A percentile compares a stretch with the other conserved stretches of the same genome.
Evolutionary conservation across 768 basidiomycete species (phyloP).

Genomic region (Cystofilobasidium bisporidii): DNA sequence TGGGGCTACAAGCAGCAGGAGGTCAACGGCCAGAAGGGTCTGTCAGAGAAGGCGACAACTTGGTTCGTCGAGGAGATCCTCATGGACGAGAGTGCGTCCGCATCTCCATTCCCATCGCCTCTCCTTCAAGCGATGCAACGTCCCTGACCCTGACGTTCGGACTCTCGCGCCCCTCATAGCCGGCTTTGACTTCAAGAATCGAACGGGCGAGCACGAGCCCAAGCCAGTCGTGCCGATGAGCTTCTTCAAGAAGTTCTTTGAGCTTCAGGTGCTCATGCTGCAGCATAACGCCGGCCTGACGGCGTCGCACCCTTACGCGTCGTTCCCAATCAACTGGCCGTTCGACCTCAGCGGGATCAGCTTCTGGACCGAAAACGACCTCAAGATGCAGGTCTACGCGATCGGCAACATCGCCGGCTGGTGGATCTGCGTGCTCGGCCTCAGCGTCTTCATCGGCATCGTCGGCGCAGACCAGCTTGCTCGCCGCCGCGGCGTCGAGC

Average conservation of each 20-base stretch:
- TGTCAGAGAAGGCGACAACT: conserved; percentile 62
- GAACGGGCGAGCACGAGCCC: conserved; percentile 47
- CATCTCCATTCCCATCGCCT: no score
- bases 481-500: conserved; percentile 69
- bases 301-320: conserved; percentile 94
- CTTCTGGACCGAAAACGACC: conserved; percentile 84
- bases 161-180: not conserved
- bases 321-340: conserved; percentile 94
- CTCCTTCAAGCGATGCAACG: no score
- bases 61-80: conserved; percentile 87
- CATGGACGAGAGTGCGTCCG: conserved; percentile 56
- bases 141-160: not conserved
- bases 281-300: conserved; percentile 98
- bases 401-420: conserved; percentile 89
- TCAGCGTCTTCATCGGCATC: conserved; percentile 83
- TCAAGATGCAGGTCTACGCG: conserved; percentile 83
- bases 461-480: conserved; percentile 82
- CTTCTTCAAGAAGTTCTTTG: conserved; percentile 90
- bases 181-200: conserved; percentile 45
- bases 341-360: conserved; percentile 93
- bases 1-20: conserved; percentile 98
- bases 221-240: conserved; percentile 71
- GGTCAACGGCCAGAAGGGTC: conserved; percentile 92
- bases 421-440: conserved; percentile 81
- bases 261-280: conserved; percentile 88